Evolutionary conservation across 495 filamentous ascomycete species (phyloP).

Genomic region (Trichoderma reesei): DNA sequence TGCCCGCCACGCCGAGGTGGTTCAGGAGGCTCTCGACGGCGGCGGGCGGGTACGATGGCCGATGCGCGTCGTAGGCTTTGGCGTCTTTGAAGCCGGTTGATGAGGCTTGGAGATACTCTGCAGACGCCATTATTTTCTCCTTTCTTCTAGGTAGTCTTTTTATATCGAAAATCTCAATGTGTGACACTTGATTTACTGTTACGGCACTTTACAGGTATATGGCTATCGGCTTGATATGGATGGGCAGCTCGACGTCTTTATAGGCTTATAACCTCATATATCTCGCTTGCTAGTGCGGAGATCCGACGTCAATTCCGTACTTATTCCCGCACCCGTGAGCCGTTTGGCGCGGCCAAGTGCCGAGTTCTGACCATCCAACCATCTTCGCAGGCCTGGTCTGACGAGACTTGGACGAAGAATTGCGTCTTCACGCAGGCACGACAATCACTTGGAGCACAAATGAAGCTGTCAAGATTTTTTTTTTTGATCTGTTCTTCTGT

Average conservation of each 20-base stretch:
- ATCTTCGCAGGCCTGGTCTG: not conserved
- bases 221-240: not conserved
- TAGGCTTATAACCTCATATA: not conserved
- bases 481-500: not conserved
- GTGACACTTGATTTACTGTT: not conserved
- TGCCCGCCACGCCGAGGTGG: conserved; percentile 32
- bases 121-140: not conserved
- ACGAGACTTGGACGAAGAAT: not conserved
- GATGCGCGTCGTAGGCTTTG: conserved; percentile 46
- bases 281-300: not conserved
- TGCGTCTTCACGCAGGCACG: not conserved
- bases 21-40: conserved; percentile 45
- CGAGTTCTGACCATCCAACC: not conserved
- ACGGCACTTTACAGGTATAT: not conserved
- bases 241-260: not conserved
- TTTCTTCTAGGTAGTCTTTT: too few relatives aligned
- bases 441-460: not conserved
- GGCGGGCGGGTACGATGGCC: conserved; percentile 49
- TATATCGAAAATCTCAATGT: not conserved
- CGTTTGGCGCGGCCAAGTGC: not conserved
- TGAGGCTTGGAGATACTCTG: conserved; percentile 2
- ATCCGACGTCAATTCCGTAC: not conserved
- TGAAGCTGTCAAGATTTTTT: not conserved
- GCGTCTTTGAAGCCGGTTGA: conserved; percentile 46
- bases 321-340: not conserved